A percentile compares a stretch with the other conserved stretches of the same genome.
phyloP scores from a whole-genome alignment of 2,329 filamentous ascomycete species.

The Mycogone perniciosa region DNA sequence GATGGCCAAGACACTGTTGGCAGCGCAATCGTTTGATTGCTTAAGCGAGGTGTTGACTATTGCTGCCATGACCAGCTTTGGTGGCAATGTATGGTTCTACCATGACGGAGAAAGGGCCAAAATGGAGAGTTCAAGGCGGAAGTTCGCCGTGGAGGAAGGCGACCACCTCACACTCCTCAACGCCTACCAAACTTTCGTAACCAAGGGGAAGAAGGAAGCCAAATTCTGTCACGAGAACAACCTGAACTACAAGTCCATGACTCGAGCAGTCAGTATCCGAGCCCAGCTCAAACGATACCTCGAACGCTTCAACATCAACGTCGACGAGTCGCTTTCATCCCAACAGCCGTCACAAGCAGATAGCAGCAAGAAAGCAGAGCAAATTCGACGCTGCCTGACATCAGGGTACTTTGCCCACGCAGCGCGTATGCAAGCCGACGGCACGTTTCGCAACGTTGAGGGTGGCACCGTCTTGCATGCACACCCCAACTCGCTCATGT shows the following conservation, averaged over 20 bases:
- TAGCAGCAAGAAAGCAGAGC: constrained; percentile 48
- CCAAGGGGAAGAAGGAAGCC: constrained; percentile 72
- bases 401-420: constrained; percentile 90
- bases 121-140: constrained; percentile 66
- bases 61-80: constrained; percentile 86
- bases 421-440: constrained; percentile 89
- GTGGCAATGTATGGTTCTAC: constrained; percentile 76
- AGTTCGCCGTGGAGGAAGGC: constrained; percentile 87
- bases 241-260: constrained; percentile 80
- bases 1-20: constrained; percentile 84
- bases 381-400: constrained; percentile 78
- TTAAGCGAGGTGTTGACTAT: constrained; percentile 83
- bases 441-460: constrained; percentile 79
- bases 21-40: constrained; percentile 68
- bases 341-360: constrained; percentile 25
- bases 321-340: constrained; percentile 54
- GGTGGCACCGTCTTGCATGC: constrained; percentile 73
- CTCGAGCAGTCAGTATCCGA: constrained; percentile 75
- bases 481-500: constrained; percentile 89
- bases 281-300: constrained; percentile 82
- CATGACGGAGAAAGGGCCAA: constrained; percentile 70
- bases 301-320: constrained; percentile 71
- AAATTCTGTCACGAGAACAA: constrained; percentile 84
- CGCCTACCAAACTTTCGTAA: constrained; percentile 84
- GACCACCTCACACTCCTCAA: constrained; percentile 91